Evolutionary conservation across 192 early-diverging fungal species (phyloP), one percentile per base, ranked within the genome.

Genomic region (Cetraspora pellucida): DNA sequence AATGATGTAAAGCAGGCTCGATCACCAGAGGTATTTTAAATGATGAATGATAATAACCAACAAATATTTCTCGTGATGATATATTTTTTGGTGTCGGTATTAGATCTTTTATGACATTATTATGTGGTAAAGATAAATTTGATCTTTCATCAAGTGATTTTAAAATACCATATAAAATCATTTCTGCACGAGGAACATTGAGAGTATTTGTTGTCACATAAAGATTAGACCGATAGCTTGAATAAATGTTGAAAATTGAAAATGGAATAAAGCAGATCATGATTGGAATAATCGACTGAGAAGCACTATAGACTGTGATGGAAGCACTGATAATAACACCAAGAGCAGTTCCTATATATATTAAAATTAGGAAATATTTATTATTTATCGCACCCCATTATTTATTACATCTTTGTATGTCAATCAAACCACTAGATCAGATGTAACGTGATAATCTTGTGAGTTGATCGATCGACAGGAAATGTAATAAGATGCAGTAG

Each of bases 241-340:
- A 89, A 79, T 87, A 93, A 78, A 96, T 83, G 69, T 89, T 92
- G 47, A 90, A 81, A 58, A 85, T 77, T 21, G 88, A 89, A 43
- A 95, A 87, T 3, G 95, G 94, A 1, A 91, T 70, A 75, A 92
- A 93, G 0, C 84, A 81, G n/a, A 77, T 31, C 78, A 93, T 86
- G 19, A 91, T 89, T 0, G 89, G 83, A 16, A 89, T 63, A 58
- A 90, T 75, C 11, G 88, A 83, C 8, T 77, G 47, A 27, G 77
- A 77, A 1, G 77, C 71, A 72, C 3, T 3, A 10, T 8, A 11
- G 10, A 14, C 44, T 19, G 81, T 89, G 55, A 86, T 84, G 44
- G 78, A n/a, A 14, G 82, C 84, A 59, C 81, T 81, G 49, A 87
- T 81, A 13, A 81, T 45, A 44, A 85, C 77, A 0, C 84, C 83